phyloP scores from a whole-genome alignment of 1,139 yeast species.

The Pichia sp. region DNA sequence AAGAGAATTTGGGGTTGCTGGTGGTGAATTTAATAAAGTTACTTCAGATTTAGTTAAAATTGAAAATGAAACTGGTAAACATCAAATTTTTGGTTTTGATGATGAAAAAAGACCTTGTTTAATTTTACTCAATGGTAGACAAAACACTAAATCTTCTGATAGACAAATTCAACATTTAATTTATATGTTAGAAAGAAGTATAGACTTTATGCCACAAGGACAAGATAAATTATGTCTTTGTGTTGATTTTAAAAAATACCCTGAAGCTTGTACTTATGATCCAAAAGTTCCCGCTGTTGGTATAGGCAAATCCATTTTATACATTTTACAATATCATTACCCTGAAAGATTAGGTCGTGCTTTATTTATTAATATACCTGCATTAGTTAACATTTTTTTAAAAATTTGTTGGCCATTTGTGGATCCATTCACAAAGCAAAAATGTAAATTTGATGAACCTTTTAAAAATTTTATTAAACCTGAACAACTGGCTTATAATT shows the following conservation, averaged over 20 bases:
- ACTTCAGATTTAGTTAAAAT: slow-evolving; percentile 55
- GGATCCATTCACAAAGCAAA: slow-evolving; percentile 59
- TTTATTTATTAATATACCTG: slow-evolving; percentile 51
- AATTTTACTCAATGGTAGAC: slow-evolving; percentile 81
- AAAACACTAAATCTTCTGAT: slow-evolving; percentile 79
- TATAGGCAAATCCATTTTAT: slow-evolving; percentile 66
- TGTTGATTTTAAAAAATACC: slow-evolving; percentile 78
- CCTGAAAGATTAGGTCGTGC: slow-evolving; percentile 59
- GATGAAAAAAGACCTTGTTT: slow-evolving; percentile 82
- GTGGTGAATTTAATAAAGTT: slow-evolving; percentile 46
- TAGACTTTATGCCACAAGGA: slow-evolving; percentile 91
- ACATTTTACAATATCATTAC: slow-evolving; percentile 58
- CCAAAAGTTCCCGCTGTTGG: slow-evolving; percentile 77
- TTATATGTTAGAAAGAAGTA: slow-evolving; percentile 83
- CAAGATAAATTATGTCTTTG: slow-evolving; percentile 86
- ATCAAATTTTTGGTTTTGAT: slow-evolving; percentile 81
- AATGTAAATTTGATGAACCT: slow-evolving; percentile 54
- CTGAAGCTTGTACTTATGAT: slow-evolving; percentile 44
- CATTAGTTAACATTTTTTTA: slow-evolving; percentile 52
- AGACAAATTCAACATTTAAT: slow-evolving; percentile 90
- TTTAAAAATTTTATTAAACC: slow-evolving; percentile 48
- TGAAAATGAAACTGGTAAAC: slow-evolving; percentile 86
- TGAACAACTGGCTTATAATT: slow-evolving; percentile 47
- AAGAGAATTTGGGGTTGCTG: slow-evolving; percentile 68
- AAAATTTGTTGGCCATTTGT: slow-evolving; percentile 58